Evolutionary conservation across 1,139 yeast genomes (phyloP), one percentile per base, ranked within the genome.

Genomic region (Scheffersomyces quercinus): DNA sequence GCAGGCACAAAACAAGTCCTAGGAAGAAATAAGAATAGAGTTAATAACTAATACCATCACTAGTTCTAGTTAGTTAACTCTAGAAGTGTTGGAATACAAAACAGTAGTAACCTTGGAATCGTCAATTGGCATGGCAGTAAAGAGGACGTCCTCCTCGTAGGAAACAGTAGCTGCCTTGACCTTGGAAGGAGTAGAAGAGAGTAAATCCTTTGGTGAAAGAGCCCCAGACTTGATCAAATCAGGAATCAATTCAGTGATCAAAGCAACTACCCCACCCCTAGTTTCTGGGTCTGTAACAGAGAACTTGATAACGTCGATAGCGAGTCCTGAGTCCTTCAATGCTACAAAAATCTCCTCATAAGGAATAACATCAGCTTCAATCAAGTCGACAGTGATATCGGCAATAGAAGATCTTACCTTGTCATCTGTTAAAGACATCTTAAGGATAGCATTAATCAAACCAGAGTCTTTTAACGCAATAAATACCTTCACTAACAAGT

Each of bases 341-440:
- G 72, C 71, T 7, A 42, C 53, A 44, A 68, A 67, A 9, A 68
- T 56, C 34, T 67, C 70, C 40, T 59, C 54, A 53, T 61, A 68
- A 1, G 73, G 72, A 47, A 67, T 67, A 4, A 62, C 70, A 29
- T 60, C 62, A 1, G 66, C 62, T 41, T 60, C 51, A 30, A 68
- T 44, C 36, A 67, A 53, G 13, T 63, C 60, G 36, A 64, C 54
- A 5, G 66, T 55, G 12, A 65, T 46, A 26, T 62, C 59, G 28
- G 57, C 56, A 16, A 67, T 41, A 11, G 59, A 58, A 2, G 51
- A 55, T 43, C 73, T 54, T 6, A 63, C 62, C 28, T 59, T 51
- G 24, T 62, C 66, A 46, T 68, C 72, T 12, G 68, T 62, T 38
- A 67, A 58, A 6, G 70, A 54, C 53, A 56, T 54, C 44, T 51